Conservation (phyloP, 345 rosid species). For the Noccaea bulbosa region DNA sequence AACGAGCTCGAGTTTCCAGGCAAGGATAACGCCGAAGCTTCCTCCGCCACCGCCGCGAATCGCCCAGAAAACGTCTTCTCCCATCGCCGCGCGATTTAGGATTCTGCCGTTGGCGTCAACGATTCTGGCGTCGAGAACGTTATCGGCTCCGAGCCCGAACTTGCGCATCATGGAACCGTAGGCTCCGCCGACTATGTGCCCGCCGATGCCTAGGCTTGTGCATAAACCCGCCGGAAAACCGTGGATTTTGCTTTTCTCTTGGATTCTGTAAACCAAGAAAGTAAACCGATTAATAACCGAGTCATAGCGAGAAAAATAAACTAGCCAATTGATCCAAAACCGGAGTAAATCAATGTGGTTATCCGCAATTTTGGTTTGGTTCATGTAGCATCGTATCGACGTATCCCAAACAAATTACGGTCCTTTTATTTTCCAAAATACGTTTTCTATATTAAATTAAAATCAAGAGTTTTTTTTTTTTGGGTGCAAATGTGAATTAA, state of each 20-base stretch:
- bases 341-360: background rate
- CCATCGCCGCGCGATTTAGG: slow-evolving; percentile 64
- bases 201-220: slow-evolving; percentile 67
- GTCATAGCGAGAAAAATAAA: background rate
- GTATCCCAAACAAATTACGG: too few species aligned
- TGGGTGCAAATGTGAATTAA: too few species aligned
- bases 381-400: too few species aligned
- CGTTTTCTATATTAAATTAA: too few species aligned
- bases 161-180: slow-evolving; percentile 80
- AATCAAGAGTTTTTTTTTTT: too few species aligned
- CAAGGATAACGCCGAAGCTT: slow-evolving; percentile 65
- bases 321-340: background rate
- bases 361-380: background rate
- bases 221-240: slow-evolving; percentile 83
- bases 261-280: slow-evolving; percentile 46
- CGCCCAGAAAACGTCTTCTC: slow-evolving; percentile 80
- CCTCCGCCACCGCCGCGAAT: slow-evolving; percentile 77
- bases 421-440: too few species aligned
- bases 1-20: slow-evolving; percentile 70
- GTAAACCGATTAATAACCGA: slow-evolving; percentile 6
- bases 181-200: slow-evolving; percentile 71
- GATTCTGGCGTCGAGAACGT: slow-evolving; percentile 72
- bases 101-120: slow-evolving; percentile 59
- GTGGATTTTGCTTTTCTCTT: slow-evolving; percentile 59
- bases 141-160: slow-evolving; percentile 78